A percentile compares a stretch with the other conserved stretches of the same genome.
These are phyloP conservation scores for Herpotrichia juniperi DNA, from an alignment of 2,329 filamentous ascomycete genomes.

Conservation along the genomic window DNA sequence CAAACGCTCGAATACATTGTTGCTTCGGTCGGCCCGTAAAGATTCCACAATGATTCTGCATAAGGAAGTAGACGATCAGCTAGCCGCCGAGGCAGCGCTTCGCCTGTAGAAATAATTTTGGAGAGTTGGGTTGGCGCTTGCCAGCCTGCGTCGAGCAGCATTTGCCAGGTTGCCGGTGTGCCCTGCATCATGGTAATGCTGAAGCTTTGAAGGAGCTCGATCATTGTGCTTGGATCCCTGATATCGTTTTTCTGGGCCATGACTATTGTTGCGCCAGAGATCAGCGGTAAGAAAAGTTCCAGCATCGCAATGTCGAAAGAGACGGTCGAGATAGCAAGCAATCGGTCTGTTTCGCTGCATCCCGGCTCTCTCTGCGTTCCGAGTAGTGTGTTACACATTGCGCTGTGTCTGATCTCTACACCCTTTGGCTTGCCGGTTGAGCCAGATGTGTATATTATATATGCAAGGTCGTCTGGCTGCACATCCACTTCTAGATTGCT, in stretches of 20 bases:
- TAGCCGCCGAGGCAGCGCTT: conserved; percentile 29
- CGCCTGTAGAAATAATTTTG: conserved; percentile 34
- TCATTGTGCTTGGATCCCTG: conserved; percentile 5
- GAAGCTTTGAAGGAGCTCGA: conserved; percentile 8
- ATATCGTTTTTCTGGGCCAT: conserved; percentile 3
- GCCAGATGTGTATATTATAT: conserved; percentile 17
- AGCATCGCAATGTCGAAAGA: conserved; percentile 28
- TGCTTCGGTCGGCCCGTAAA: conserved; percentile 12
- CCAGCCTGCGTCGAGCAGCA: conserved; percentile 16
- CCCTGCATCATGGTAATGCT: conserved; percentile 15
- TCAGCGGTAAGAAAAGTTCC: conserved; percentile 10
- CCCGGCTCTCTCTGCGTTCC: conserved; percentile 31
- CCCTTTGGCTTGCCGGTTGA: conserved; percentile 18
- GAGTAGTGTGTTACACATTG: conserved; percentile 22
- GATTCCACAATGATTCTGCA: conserved; percentile 10
- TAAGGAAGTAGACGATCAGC: conserved; percentile 24
- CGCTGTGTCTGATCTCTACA: conserved; percentile 11
- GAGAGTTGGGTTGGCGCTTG: conserved; percentile 3
- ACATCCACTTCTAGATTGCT: neutral
- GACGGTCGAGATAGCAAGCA: conserved; percentile 34
- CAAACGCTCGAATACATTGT: conserved; percentile 31
- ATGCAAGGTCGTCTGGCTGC: neutral
- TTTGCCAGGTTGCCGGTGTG: conserved; percentile 11
- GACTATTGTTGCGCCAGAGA: conserved; percentile 4
- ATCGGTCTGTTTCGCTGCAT: conserved; percentile 24